These are phyloP conservation scores for Phytophthora quininea DNA, from an alignment of 352 stramenopile species.

Conservation along the genomic window DNA sequence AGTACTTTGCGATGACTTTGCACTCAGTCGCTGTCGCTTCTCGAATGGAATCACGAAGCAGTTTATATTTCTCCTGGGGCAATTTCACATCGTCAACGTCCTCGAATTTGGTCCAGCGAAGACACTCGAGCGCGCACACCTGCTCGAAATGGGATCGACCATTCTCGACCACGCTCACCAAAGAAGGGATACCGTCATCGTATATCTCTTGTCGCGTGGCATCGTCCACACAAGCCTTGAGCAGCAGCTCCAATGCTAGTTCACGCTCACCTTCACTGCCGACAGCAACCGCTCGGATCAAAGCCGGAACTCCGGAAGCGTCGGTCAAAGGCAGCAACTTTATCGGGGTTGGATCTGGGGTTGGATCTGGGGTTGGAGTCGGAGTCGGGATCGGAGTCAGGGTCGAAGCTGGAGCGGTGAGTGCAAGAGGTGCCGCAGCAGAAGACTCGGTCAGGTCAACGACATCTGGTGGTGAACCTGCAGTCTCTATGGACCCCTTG, in stretches of 20 bases:
- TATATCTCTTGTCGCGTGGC: constrained; percentile 2
- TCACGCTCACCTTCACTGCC: constrained; percentile 2
- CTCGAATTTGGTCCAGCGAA: background rate
- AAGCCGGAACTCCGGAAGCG: background rate
- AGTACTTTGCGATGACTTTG: background rate
- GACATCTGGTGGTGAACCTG: background rate
- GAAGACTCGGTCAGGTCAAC: background rate
- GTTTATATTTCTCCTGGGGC: constrained; percentile 1
- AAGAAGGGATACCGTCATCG: constrained; percentile 1
- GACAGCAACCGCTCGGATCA: background rate
- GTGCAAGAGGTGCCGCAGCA: background rate
- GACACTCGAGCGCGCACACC: constrained; percentile 9
- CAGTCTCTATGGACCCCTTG: background rate
- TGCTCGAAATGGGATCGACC: constrained; percentile 1
- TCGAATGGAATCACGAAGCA: constrained; percentile 7
- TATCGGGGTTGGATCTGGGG: background rate
- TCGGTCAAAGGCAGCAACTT: no score
- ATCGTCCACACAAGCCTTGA: constrained; percentile 6
- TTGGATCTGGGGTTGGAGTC: constrained; percentile 6
- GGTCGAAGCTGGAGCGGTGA: background rate
- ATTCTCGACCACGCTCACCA: constrained; percentile 7
- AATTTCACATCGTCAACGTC: background rate
- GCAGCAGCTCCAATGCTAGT: background rate
- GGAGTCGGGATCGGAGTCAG: no score
- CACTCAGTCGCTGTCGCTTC: background rate